Percentiles rank a stretch among this genome's conserved stretches.
Evolutionary conservation across 371 early-diverging fungal genomes (phyloP).

Genomic region (Saksenaea vasiformis): DNA sequence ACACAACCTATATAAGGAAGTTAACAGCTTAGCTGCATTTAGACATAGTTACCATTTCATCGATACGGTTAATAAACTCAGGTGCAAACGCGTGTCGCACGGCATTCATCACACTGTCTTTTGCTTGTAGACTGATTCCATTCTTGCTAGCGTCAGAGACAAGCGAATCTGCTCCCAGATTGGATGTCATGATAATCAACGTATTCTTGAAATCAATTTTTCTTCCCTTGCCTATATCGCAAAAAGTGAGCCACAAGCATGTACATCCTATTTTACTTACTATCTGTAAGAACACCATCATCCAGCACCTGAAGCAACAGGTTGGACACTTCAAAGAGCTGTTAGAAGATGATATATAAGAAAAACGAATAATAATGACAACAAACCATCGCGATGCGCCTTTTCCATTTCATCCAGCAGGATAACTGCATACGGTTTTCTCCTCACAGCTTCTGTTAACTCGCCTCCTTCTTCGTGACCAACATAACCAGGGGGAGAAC

Average conservation of each 20-base stretch:
- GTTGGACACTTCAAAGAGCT: conserved; percentile 61
- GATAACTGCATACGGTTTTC: conserved; percentile 89
- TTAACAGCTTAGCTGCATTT: not conserved
- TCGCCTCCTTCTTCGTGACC: conserved; percentile 89
- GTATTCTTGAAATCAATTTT: conserved; percentile 91
- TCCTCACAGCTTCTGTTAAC: conserved; percentile 87
- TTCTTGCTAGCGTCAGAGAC: conserved; percentile 59
- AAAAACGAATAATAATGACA: too few relatives aligned
- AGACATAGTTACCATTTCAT: conserved; percentile 60
- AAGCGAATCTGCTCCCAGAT: conserved; percentile 76
- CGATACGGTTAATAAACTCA: conserved; percentile 91
- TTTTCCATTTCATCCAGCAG: conserved; percentile 95
- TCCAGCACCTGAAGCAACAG: conserved; percentile 86
- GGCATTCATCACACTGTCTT: conserved; percentile 67
- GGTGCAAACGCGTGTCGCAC: conserved; percentile 84
- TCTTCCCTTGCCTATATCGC: conserved; percentile 63
- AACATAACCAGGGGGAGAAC: conserved; percentile 89
- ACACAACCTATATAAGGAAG: conserved; percentile 48
- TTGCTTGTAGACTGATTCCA: conserved; percentile 29
- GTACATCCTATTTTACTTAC: conserved; percentile 23
- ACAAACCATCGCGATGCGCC: conserved; percentile 72
- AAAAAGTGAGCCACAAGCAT: not conserved
- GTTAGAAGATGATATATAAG: not conserved
- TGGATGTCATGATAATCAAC: conserved; percentile 91
- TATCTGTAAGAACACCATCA: conserved; percentile 89